Conservation (phyloP, 306 rosid species). For the Trifolium fragiferum region DNA sequence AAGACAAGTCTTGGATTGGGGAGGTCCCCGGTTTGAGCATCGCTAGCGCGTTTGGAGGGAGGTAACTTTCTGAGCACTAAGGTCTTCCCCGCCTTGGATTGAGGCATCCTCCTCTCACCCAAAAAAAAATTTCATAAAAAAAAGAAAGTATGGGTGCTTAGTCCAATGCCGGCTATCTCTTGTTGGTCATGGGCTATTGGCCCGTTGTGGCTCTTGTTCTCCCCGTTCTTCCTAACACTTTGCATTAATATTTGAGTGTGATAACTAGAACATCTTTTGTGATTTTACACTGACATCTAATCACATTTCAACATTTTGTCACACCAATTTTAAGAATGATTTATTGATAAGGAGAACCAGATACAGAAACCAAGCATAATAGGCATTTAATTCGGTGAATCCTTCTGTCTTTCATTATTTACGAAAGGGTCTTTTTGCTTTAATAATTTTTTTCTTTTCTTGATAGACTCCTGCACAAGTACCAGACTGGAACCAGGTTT, state of each 20-base stretch:
- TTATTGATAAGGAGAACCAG: background rate
- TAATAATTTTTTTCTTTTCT: slow-evolving; percentile 31
- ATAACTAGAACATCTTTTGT: background rate
- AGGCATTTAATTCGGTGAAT: slow-evolving; percentile 8
- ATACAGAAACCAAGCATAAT: background rate
- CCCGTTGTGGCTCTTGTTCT: too few relatives aligned
- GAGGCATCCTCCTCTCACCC: too few relatives aligned
- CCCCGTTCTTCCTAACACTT: too few relatives aligned
- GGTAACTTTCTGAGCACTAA: too few relatives aligned
- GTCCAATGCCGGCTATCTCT: too few relatives aligned
- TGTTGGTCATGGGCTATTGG: too few relatives aligned
- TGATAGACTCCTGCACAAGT: slow-evolving; percentile 68
- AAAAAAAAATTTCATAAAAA: too few relatives aligned
- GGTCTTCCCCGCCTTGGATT: too few relatives aligned
- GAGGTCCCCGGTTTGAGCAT: too few relatives aligned
- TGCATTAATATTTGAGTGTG: background rate
- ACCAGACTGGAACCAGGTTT: slow-evolving; percentile 81
- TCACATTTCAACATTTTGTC: background rate
- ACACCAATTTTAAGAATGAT: slow-evolving; percentile 1
- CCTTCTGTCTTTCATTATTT: background rate
- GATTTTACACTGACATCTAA: background rate
- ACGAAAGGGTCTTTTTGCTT: slow-evolving; percentile 20
- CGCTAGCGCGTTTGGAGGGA: too few relatives aligned
- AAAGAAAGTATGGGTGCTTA: too few relatives aligned
- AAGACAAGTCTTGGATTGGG: too few relatives aligned